Evolutionary conservation across 1,284 basidiomycete genomes (phyloP).

Genomic region (Melanopsichium pennsylvanicum): DNA sequence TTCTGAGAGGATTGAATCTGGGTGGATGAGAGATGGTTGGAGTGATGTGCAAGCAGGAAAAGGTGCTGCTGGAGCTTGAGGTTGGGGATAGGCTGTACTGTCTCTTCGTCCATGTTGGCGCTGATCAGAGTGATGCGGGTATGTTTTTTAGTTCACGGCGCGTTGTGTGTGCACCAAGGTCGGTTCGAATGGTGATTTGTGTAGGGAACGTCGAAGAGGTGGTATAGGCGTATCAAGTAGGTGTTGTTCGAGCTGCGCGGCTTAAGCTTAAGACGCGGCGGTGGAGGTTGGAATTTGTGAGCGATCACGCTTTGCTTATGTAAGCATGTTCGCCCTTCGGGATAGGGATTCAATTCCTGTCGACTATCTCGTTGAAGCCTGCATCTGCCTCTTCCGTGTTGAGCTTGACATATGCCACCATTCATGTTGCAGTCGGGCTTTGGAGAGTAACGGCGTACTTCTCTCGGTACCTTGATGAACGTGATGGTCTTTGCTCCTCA

Average conservation of each 20-base stretch:
- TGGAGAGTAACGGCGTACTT: no score
- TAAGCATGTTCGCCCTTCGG: slow-evolving; percentile 12
- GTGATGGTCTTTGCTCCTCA: no score
- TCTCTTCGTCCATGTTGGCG: slow-evolving; percentile 58
- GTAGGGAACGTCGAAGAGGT: not conserved
- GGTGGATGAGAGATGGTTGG: slow-evolving; percentile 15
- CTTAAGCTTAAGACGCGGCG: slow-evolving; percentile 36
- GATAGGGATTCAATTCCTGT: no score
- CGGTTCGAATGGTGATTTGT: not conserved
- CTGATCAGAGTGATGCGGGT: no score
- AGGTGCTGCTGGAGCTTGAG: slow-evolving; percentile 62
- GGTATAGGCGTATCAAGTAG: slow-evolving; percentile 1
- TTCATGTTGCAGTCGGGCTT: no score
- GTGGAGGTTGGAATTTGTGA: slow-evolving; percentile 27
- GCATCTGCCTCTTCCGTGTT: no score
- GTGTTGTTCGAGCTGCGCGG: slow-evolving; percentile 42
- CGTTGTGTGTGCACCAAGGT: no score
- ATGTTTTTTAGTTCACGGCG: no score
- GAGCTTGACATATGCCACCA: no score
- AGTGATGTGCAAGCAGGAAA: slow-evolving; percentile 58
- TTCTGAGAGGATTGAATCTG: slow-evolving; percentile 71
- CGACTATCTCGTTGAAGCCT: no score
- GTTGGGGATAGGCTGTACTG: slow-evolving; percentile 62
- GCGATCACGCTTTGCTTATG: slow-evolving; percentile 39
- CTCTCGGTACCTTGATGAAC: no score